Base-by-base conservation (phyloP, 2,329 filamentous ascomycete species). In the Thielaviopsis musarum region DNA sequence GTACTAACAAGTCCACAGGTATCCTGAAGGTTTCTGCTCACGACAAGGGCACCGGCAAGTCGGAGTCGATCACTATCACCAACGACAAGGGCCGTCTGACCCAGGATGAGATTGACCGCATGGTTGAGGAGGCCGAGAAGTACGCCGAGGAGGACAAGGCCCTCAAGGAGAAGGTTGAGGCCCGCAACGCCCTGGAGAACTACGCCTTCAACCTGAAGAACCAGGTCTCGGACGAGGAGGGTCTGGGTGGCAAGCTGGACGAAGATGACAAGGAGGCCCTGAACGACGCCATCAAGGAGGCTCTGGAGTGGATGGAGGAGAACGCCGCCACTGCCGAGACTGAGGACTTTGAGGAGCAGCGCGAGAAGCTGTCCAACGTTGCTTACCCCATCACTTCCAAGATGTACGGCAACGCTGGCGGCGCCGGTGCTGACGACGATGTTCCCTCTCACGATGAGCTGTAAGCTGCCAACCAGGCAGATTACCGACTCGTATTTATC, bases 121-220 rank as follows among this genome's bases (percentile, higher is more conserved):
- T 98, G 93, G 90, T 98, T 65, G 84, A 86, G 66, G 93, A 98
- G 77, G 93, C 93, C 63, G 93, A 97, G 83, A 88, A 96, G 78
- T 97, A 91, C 72, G 93, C 93, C 70, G 93, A 98, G 74, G 93
- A 97, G 77, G 93, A 98, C 80, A 97, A 97, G 84, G 91, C 91
- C 64, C 94, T 88, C 69, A 89, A 90, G 71, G 88, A 93, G 78
- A 91, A 91, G 77, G 95, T 98, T 67, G 91, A 96, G 79, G 86
- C 91, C 67, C 87, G 91, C 71, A 97, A 98, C 76, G 83, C 85
- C 67, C 87, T 98, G 63, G 93, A 98, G 84, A 97, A 97, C 84
- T 98, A 97, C 77, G 90, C 90, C 67, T 97, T 95, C 83, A 91
- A 82, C 78, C 79, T 98, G 68, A 97, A 97, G 88, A 97, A 95